A percentile compares a stretch with the other conserved stretches of the same genome.
Conservation (phyloP, 1,139 yeast species). For the Yamadazyma trypodendri region DNA sequence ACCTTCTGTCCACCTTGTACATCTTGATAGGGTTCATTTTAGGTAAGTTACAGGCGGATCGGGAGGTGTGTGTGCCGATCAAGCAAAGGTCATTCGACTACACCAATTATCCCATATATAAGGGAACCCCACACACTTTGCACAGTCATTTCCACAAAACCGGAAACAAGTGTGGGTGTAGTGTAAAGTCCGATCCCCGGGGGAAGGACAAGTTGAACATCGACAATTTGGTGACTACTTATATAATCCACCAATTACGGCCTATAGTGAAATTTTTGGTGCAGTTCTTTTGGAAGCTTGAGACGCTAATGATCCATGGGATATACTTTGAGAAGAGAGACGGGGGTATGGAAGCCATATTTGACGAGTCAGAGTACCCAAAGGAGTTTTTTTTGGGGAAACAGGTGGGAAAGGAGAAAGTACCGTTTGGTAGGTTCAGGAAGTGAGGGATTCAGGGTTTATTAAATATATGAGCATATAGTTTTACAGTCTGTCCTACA, state of each 20-base stretch:
- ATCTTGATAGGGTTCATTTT: conserved; percentile 35
- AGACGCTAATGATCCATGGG: conserved; percentile 38
- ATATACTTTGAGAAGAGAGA: conserved; percentile 27
- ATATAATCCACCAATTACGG: conserved; percentile 34
- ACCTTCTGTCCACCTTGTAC: conserved; percentile 31
- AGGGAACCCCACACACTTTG: conserved; percentile 39
- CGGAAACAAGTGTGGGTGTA: conserved; percentile 23
- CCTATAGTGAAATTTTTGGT: conserved; percentile 32
- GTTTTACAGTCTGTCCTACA: no score
- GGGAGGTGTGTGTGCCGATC: conserved; percentile 41
- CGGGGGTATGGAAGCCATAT: conserved; percentile 24
- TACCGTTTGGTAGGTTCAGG: conserved; percentile 24
- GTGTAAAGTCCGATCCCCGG: conserved; percentile 22
- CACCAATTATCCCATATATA: conserved; percentile 33
- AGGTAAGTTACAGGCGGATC: conserved; percentile 37
- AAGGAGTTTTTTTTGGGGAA: conserved; percentile 13
- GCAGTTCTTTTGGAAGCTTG: conserved; percentile 24
- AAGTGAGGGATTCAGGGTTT: no score
- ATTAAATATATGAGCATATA: no score
- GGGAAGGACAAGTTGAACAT: conserved; percentile 25
- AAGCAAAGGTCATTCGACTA: conserved; percentile 26
- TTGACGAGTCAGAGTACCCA: conserved; percentile 32
- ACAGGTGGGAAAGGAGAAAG: conserved; percentile 15
- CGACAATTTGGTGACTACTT: conserved; percentile 37
- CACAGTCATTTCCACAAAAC: conserved; percentile 31